Evolutionary conservation across 2,329 filamentous ascomycete genomes (phyloP), one percentile per base, ranked within the genome.

Genomic region (Capronia epimyces): DNA sequence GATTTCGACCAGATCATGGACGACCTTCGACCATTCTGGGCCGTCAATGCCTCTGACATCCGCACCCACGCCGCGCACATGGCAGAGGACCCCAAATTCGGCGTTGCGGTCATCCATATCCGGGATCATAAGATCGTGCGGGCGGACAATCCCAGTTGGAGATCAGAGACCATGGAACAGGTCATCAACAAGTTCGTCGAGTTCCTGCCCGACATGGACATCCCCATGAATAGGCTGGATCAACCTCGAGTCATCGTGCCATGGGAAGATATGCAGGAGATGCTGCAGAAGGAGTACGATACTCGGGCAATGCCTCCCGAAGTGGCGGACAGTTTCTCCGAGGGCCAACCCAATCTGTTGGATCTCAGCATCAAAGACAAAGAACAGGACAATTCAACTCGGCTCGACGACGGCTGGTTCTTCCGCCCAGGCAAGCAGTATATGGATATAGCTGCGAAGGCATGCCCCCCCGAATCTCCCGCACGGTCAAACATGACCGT

Each of bases 151-250:
- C 56, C 48, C 3, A 64, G 63, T 43, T 75, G 72, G 73, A 65
- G 72, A 31, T 65, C 68, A 3, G 65, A 73, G 18, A 71, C 68
- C 0, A 66, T 73, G 44, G 63, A 63, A 20, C 62, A 65, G 2
- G 67, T 81, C 10, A 73, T 83, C 18, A 58, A 63, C 2, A 75
- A 77, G 50, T 78, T 82, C 29, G 74, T 77, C 21, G 63, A 72
- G 12, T 68, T 74, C 43, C 63, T 85, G 18, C 82, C 81, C 3
- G 81, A 85, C 55, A 77, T 85, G 63, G 81, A 84, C 62, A 82
- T 84, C 70, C 77, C 81, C 9, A 79, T 84, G 68, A 84, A 85
- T 62, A 72, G 75, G 46, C 73, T 82, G 67, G 81, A 84, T 63
- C 80, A 85, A 63, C 75, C 81, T 22, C 73, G 82, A 18, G 64